Conservation (phyloP, 2,329 filamentous ascomycete species). For the Nemania abortiva region DNA sequence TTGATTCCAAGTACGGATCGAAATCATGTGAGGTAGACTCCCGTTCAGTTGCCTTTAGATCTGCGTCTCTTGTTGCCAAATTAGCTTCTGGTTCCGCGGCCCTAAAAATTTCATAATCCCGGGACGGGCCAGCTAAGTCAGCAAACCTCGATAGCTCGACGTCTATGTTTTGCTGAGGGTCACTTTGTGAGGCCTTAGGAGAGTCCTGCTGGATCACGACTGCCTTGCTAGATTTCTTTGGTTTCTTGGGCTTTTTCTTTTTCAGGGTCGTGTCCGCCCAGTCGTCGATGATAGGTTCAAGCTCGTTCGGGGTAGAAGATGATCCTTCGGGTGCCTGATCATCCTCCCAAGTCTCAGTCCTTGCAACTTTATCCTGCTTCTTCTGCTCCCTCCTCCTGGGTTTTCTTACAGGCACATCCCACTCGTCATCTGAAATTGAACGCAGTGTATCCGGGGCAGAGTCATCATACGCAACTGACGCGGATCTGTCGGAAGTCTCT, state of each 20-base stretch:
- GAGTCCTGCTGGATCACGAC: constrained; percentile 39
- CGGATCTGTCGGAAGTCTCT: constrained; percentile 43
- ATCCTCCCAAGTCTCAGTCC: constrained; percentile 44
- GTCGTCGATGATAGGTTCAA: constrained; percentile 43
- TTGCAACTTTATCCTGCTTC: constrained; percentile 58
- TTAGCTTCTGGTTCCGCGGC: constrained; percentile 27
- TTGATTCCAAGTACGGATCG: background rate
- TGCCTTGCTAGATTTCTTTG: constrained; percentile 24
- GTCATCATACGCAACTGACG: constrained; percentile 41
- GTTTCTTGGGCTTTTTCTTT: constrained; percentile 47
- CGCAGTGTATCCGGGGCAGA: constrained; percentile 28
- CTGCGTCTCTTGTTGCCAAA: constrained; percentile 33
- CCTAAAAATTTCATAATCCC: constrained; percentile 31
- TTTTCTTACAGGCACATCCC: constrained; percentile 45
- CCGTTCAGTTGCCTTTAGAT: constrained; percentile 24
- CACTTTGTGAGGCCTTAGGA: constrained; percentile 14
- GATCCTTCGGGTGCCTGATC: constrained; percentile 39
- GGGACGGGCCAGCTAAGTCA: constrained; percentile 35
- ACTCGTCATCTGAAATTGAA: constrained; percentile 50
- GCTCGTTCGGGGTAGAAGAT: constrained; percentile 41
- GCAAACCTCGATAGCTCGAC: constrained; percentile 11
- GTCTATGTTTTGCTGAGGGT: background rate
- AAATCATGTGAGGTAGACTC: constrained; percentile 13
- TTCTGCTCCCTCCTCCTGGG: constrained; percentile 57
- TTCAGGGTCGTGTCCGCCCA: constrained; percentile 44